phyloP scores from a whole-genome alignment of 768 basidiomycete genomes.

The Boletus sensibilis region DNA sequence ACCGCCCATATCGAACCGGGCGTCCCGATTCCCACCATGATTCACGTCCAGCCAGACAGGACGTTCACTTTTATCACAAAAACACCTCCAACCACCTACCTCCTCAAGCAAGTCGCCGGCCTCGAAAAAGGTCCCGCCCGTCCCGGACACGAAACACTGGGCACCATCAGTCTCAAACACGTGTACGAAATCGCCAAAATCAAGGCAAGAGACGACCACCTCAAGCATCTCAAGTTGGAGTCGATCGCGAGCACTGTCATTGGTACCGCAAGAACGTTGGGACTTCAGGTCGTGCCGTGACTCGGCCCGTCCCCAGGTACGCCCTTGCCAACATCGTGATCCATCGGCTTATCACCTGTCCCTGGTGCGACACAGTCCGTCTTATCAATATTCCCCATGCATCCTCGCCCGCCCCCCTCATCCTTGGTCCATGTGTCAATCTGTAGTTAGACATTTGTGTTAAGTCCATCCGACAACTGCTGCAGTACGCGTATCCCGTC shows the following conservation, averaged over 20 bases:
- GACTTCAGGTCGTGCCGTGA: constrained; percentile 88
- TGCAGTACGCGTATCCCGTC: constrained; percentile 23
- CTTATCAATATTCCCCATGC: constrained; percentile 29
- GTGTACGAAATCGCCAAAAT: constrained; percentile 98
- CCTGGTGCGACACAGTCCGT: constrained; percentile 7
- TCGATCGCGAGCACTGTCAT: constrained; percentile 85
- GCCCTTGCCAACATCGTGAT: constrained; percentile 19
- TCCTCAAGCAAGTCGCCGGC: constrained; percentile 87
- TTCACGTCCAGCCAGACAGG: constrained; percentile 92
- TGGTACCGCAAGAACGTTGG: constrained; percentile 85
- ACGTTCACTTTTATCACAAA: constrained; percentile 92
- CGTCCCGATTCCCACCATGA: constrained; percentile 86
- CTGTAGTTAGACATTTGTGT: constrained; percentile 31
- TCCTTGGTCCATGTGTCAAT: constrained; percentile 14
- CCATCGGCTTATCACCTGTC: constrained; percentile 24
- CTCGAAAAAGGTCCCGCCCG: constrained; percentile 88
- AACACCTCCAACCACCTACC: constrained; percentile 85
- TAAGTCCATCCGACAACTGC: constrained; percentile 13
- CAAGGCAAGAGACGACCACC: constrained; percentile 86
- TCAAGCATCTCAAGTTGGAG: constrained; percentile 85
- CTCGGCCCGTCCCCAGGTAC: constrained; percentile 28
- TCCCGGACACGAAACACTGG: constrained; percentile 74
- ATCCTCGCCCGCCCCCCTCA: constrained; percentile 11
- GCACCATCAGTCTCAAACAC: constrained; percentile 91
- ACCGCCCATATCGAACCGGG: constrained; percentile 86